Evolutionary conservation across 1,284 basidiomycete genomes (phyloP).

Genomic region (Hymenochaete sp.): DNA sequence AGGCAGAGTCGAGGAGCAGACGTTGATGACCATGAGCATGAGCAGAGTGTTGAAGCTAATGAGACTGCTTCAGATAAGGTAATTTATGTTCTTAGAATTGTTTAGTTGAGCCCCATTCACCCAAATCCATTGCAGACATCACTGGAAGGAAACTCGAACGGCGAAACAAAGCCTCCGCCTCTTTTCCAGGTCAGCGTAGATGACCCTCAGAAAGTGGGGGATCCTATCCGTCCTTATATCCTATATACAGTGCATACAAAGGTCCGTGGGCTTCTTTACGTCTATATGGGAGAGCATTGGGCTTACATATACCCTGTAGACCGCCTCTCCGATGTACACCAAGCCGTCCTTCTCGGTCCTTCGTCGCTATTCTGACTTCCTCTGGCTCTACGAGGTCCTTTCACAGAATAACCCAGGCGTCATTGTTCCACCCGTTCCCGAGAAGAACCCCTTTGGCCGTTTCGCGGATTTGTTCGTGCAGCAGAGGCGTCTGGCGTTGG

Average conservation of each 20-base stretch:
- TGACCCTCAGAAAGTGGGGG: constrained; percentile 90
- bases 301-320: constrained; percentile 44
- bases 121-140: constrained; percentile 30
- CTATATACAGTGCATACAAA: constrained; percentile 91
- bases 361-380: constrained; percentile 92
- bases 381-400: constrained; percentile 92
- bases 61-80: background rate
- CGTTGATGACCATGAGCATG: no score
- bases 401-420: constrained; percentile 93
- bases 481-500: constrained; percentile 74
- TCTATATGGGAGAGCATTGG: no score
- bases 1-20: no score
- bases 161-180: constrained; percentile 31
- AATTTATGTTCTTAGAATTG: constrained; percentile 5
- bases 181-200: constrained; percentile 78
- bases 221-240: constrained; percentile 84
- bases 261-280: no score
- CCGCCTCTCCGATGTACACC: constrained; percentile 73
- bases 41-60: no score
- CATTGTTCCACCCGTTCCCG: constrained; percentile 92
- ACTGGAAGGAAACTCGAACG: background rate
- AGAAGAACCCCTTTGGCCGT: constrained; percentile 88
- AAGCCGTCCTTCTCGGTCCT: constrained; percentile 85
- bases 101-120: constrained; percentile 24
- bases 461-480: constrained; percentile 87